Evolutionary conservation across 2,329 filamentous ascomycete species (phyloP), one percentile per base, ranked within the genome.

Genomic region (Nothomitra cinnamomea): DNA sequence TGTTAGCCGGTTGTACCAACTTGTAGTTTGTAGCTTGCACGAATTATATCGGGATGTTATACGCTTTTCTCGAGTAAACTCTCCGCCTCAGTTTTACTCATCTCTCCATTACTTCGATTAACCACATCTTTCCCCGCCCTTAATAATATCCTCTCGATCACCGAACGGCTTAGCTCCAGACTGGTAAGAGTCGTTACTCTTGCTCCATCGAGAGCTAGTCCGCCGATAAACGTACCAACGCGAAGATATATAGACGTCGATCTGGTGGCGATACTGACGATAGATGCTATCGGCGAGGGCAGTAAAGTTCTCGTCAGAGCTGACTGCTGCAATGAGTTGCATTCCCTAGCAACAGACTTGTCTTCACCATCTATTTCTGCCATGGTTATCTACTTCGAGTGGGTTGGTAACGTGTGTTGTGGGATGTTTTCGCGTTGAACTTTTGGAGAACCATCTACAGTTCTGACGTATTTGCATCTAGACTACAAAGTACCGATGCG

Each of bases 271-370:
- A 82, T 66, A 58, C 78, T 81, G 53, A 83, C 72, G 25, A 72
- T 73, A 52, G 72, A 75, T 35, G 80, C 80, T 48, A 83, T 63
- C 0, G 77, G 70, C 1, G 65, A 60, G 0, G 80, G 80, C 0
- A 83, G 71, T 17, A 83, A 70, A 10, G 77, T 80, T 51, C 22
- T 67, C 62, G 24, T 66, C 64, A 4, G 58, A 55, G n/a, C 56
- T 52, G 38, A 54, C 32, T 41, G 57, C 45, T 38, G 48, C 36
- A 10, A 49, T n/a, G 24, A 47, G 4, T 32, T 17, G 45, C n/a
- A 15, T n/a, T 49, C 25, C 45, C 12, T 19, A 22, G 21, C 4
- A n/a, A 25, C 13, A 49, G 45, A 8, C 17, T 25, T 15, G 21
- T 19, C 49, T 13, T 38, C 49, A 38, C 36, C 49, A 3, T 25